phyloP scores from a whole-genome alignment of 1,284 basidiomycete genomes.

The Erythrobasidium hasegawianum region DNA sequence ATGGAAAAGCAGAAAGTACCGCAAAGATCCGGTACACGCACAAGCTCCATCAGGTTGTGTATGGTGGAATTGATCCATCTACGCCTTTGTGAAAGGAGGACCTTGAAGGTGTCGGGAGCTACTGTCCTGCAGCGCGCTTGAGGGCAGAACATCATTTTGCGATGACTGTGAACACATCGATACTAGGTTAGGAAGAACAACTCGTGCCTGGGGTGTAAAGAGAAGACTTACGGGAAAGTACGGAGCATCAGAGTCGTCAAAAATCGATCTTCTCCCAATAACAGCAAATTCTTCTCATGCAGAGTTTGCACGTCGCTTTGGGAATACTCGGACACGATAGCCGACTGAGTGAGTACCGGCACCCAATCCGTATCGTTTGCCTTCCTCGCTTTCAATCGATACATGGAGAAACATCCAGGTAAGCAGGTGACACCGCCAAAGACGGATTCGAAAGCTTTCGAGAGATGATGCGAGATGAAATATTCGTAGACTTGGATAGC shows the following conservation, averaged over 20 bases:
- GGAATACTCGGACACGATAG: constrained; percentile 95
- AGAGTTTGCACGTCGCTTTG: constrained; percentile 88
- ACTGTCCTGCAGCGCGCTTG: constrained; percentile 93
- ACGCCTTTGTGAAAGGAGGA: constrained; percentile 91
- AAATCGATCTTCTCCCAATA: constrained; percentile 98
- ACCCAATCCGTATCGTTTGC: constrained; percentile 90
- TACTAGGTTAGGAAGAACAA: background rate
- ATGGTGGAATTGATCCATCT: constrained; percentile 99
- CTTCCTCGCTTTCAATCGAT: constrained; percentile 90
- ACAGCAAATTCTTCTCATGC: constrained; percentile 94
- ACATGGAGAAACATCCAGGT: constrained; percentile 99
- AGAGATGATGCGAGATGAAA: constrained; percentile 97
- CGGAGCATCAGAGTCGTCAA: constrained; percentile 89
- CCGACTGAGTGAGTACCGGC: constrained; percentile 92
- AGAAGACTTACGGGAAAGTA: constrained; percentile 67
- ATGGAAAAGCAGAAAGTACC: constrained; percentile 54
- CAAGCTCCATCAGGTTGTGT: constrained; percentile 98
- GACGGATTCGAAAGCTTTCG: constrained; percentile 97
- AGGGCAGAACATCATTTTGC: constrained; percentile 99
- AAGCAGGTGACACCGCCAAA: constrained; percentile 99
- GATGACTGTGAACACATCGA: constrained; percentile 53
- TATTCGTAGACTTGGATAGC: constrained; percentile 86
- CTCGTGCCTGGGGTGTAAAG: constrained; percentile 10
- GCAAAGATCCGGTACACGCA: constrained; percentile 88
- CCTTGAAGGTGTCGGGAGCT: constrained; percentile 89